Evolutionary conservation across 2,329 filamentous ascomycete genomes (phyloP).

Genomic region (Hypoxylon sp.): DNA sequence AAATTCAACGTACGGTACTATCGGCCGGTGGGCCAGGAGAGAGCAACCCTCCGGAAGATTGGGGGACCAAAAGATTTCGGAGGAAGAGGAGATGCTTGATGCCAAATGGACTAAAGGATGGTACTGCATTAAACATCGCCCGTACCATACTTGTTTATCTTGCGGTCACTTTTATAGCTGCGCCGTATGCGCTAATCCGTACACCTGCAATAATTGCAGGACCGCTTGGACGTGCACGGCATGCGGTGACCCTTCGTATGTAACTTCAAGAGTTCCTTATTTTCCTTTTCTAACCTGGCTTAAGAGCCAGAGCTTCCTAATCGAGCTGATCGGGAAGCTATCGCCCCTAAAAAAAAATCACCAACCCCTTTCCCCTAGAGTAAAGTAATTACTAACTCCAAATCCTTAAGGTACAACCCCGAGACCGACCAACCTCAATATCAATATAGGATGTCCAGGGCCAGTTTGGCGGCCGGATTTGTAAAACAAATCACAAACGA

Average conservation of each 20-base stretch:
- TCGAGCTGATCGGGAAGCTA: neutral
- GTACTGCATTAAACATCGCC: conserved; percentile 11
- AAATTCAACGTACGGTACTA: neutral
- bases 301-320: neutral
- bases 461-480: neutral
- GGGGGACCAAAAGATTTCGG: neutral
- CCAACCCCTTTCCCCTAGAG: neutral
- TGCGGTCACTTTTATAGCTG: conserved; percentile 11
- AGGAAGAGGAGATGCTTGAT: neutral
- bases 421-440: neutral
- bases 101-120: conserved; percentile 16
- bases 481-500: neutral
- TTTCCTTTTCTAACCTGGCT: neutral
- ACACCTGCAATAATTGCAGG: conserved; percentile 13
- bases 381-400: neutral
- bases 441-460: neutral
- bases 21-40: neutral
- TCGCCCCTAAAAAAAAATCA: neutral
- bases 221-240: neutral
- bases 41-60: neutral
- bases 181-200: conserved; percentile 27
- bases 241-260: neutral
- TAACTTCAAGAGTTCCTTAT: neutral
- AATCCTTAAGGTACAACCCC: neutral
- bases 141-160: neutral